A percentile compares a stretch with the other conserved stretches of the same genome.
phyloP scores from a whole-genome alignment of 129 eudicot genomes.

The Chrysanthemum makinoi region DNA sequence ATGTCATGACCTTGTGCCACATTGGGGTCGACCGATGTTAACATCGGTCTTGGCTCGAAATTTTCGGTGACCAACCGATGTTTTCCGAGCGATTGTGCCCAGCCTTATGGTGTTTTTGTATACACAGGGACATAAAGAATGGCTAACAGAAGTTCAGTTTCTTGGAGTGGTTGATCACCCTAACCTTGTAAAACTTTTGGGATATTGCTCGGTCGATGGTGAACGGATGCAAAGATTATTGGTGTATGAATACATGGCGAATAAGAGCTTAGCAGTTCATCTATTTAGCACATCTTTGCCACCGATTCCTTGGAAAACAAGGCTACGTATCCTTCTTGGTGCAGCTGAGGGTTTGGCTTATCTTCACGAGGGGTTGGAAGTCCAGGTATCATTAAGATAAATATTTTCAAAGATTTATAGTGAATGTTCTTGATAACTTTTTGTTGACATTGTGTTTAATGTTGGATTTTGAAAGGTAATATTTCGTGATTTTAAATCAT shows the following conservation, averaged over 20 bases:
- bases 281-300: constrained; percentile 49
- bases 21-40: no score
- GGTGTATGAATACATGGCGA: constrained; percentile 75
- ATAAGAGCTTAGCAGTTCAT: constrained; percentile 77
- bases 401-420: neutral
- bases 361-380: constrained; percentile 65
- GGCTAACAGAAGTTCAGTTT: constrained; percentile 85
- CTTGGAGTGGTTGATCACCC: constrained; percentile 80
- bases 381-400: constrained; percentile 41
- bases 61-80: no score
- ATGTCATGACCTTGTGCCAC: no score
- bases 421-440: constrained; percentile 1
- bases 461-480: constrained; percentile 45
- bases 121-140: constrained; percentile 83
- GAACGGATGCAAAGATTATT: constrained; percentile 76
- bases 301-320: constrained; percentile 61
- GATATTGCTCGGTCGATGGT: constrained; percentile 77
- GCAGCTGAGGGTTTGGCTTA: constrained; percentile 84
- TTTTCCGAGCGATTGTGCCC: no score
- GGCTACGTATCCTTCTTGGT: constrained; percentile 65
- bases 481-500: constrained; percentile 76
- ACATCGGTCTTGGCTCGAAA: no score
- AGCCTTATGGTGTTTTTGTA: constrained; percentile 13
- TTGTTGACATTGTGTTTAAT: constrained; percentile 11
- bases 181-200: constrained; percentile 78